phyloP scores from a whole-genome alignment of 192 early-diverging fungal species.

The Coemansia asiatica region DNA sequence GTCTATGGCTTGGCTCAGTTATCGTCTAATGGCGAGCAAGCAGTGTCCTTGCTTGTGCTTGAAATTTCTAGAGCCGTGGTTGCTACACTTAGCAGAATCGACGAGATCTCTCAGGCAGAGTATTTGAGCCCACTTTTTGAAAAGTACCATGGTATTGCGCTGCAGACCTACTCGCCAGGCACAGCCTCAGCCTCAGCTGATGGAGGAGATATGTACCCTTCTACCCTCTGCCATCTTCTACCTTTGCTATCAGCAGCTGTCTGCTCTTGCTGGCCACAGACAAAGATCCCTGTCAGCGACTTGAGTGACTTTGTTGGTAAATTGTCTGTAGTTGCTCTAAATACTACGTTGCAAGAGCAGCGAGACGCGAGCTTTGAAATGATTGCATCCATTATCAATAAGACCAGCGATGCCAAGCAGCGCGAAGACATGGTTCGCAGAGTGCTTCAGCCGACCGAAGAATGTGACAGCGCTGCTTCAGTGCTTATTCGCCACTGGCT shows the following conservation, averaged over 20 bases:
- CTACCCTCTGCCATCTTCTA: constrained; percentile 14
- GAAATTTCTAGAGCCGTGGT: constrained; percentile 32
- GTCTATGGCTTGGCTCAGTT: background rate
- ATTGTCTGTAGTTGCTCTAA: constrained; percentile 47
- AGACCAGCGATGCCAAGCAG: constrained; percentile 52
- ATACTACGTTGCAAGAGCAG: constrained; percentile 40
- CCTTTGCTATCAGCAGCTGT: constrained; percentile 42
- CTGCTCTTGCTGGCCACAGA: constrained; percentile 52
- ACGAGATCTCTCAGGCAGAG: constrained; percentile 18
- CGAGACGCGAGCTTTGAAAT: constrained; percentile 59
- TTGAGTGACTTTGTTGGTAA: constrained; percentile 47
- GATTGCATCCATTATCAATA: constrained; percentile 68
- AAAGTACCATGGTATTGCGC: constrained; percentile 13
- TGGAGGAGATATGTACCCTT: background rate
- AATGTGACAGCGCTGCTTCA: background rate
- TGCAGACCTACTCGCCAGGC: background rate
- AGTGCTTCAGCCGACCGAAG: background rate
- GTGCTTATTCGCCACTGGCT: constrained; percentile 42
- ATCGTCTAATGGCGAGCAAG: background rate
- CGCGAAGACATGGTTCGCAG: constrained; percentile 29
- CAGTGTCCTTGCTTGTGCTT: constrained; percentile 16
- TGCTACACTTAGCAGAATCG: constrained; percentile 31
- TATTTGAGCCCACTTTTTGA: constrained; percentile 24
- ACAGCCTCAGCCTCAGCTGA: background rate
- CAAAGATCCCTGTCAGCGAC: constrained; percentile 53